Evolutionary conservation across 2,329 filamentous ascomycete species (phyloP), one percentile per base, ranked within the genome.

Genomic region (Septoria petroselini): DNA sequence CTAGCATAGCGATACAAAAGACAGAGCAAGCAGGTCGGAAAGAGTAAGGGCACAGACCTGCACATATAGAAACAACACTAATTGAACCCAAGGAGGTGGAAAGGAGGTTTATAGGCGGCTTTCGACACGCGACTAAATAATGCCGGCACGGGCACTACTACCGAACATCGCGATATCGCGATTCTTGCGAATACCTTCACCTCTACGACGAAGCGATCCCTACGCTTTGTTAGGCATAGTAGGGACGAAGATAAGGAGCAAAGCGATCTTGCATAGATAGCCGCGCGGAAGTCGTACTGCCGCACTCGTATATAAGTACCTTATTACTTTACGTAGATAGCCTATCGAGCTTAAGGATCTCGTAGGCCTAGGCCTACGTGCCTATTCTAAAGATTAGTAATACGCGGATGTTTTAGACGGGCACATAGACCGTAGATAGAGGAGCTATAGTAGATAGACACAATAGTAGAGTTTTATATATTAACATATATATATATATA

Each of bases 1-100:
- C n/a, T n/a, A n/a, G n/a, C n/a, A n/a, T n/a, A n/a, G n/a, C n/a
- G n/a, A n/a, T n/a, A n/a, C n/a, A n/a, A n/a, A n/a, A n/a, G n/a
- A n/a, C n/a, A 31, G 41, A 21, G 73, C 78, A 1, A 30, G 27
- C 27, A 30, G 7, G 12, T 7, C 27, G 27, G 27, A 12, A 30
- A 30, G 7, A 30, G 27, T 12, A 30, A 30, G 27, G n/a, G n/a
- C n/a, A n/a, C n/a, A n/a, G n/a, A n/a, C n/a, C n/a, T n/a, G n/a
- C n/a, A n/a, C n/a, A n/a, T n/a, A n/a, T n/a, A n/a, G n/a, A n/a
- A n/a, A n/a, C n/a, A n/a, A 43, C 25, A 43, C 23, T 17, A 34
- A 21, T 43, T 34, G 7, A 37, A 37, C 7, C 33, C 33, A 17
- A 34, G 41, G 41, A 33, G 41, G 29, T 43, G 27, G 41, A 43